Evolutionary conservation across 805 yeast genomes (phyloP).

Genomic region (Peterozyma toletana): DNA sequence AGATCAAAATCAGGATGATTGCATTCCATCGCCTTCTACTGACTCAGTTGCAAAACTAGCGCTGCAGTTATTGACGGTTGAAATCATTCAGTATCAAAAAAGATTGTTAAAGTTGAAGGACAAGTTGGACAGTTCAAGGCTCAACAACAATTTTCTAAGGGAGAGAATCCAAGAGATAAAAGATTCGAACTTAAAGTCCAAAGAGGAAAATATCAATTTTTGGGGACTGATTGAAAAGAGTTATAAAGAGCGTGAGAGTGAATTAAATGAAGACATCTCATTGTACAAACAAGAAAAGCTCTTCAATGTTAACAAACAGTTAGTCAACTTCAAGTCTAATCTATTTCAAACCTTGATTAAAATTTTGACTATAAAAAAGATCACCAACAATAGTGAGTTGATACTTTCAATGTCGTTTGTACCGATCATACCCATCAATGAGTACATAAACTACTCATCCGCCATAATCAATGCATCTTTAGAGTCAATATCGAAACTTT

Average conservation of each 20-base stretch:
- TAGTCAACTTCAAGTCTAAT: slow-evolving; percentile 7
- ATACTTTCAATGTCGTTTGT: slow-evolving; percentile 12
- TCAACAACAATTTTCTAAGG: slow-evolving; percentile 6
- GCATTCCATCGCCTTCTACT: slow-evolving; percentile 12
- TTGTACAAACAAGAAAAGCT: slow-evolving; percentile 9
- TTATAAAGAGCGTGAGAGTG: background rate
- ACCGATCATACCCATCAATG: slow-evolving; percentile 18
- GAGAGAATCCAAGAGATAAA: slow-evolving; percentile 7
- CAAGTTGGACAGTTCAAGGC: slow-evolving; percentile 4
- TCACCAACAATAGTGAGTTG: slow-evolving; percentile 5
- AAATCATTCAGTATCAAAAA: slow-evolving; percentile 12
- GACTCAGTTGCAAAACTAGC: slow-evolving; percentile 21
- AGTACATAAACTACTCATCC: slow-evolving; percentile 13
- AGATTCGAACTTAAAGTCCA: slow-evolving; percentile 1
- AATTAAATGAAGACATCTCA: background rate
- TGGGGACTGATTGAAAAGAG: background rate
- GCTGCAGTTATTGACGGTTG: slow-evolving; percentile 22
- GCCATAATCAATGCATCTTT: slow-evolving; percentile 16
- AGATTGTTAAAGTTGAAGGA: slow-evolving; percentile 9
- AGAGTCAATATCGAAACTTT: slow-evolving; percentile 12
- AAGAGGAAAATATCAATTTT: background rate
- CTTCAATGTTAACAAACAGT: slow-evolving; percentile 8
- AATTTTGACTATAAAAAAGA: slow-evolving; percentile 8
- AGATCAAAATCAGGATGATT: background rate
- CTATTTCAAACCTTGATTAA: slow-evolving; percentile 13